Evolutionary conservation across 2,329 filamentous ascomycete genomes (phyloP).

Genomic region (Fusarium xyrophilum): DNA sequence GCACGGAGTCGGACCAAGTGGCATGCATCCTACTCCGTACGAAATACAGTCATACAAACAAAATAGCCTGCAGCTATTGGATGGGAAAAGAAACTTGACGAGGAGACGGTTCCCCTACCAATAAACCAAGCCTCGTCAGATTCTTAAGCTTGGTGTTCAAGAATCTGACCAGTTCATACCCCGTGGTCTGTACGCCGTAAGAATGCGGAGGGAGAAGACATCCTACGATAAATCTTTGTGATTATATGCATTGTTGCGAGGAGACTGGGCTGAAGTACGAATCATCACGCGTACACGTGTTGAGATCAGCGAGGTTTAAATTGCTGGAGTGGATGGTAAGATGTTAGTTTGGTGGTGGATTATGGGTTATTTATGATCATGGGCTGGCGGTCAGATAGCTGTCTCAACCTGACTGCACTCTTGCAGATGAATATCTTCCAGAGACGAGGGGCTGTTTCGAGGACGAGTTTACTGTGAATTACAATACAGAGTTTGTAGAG

Average conservation of each 20-base stretch:
- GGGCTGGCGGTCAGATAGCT: neutral
- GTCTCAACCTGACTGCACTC: neutral
- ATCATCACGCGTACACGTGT: slow-evolving; percentile 15
- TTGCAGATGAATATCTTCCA: neutral
- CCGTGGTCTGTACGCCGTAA: neutral
- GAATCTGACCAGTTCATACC: slow-evolving; percentile 7
- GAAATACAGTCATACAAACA: neutral
- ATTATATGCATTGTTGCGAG: neutral
- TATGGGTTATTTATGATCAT: neutral
- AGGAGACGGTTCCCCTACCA: neutral
- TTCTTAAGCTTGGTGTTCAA: neutral
- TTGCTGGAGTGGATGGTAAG: slow-evolving; percentile 17
- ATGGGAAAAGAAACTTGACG: neutral
- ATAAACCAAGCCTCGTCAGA: neutral
- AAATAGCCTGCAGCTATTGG: neutral
- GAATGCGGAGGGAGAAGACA: neutral
- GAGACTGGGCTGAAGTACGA: neutral
- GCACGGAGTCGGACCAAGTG: slow-evolving; percentile 9
- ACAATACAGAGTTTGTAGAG: neutral
- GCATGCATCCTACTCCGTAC: neutral
- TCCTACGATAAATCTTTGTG: neutral
- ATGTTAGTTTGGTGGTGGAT: slow-evolving; percentile 1
- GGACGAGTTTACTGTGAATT: neutral
- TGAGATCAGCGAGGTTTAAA: neutral
- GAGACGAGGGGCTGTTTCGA: neutral